Conservation (phyloP, 2,329 filamentous ascomycete genomes). For the Camillea tinctor region DNA sequence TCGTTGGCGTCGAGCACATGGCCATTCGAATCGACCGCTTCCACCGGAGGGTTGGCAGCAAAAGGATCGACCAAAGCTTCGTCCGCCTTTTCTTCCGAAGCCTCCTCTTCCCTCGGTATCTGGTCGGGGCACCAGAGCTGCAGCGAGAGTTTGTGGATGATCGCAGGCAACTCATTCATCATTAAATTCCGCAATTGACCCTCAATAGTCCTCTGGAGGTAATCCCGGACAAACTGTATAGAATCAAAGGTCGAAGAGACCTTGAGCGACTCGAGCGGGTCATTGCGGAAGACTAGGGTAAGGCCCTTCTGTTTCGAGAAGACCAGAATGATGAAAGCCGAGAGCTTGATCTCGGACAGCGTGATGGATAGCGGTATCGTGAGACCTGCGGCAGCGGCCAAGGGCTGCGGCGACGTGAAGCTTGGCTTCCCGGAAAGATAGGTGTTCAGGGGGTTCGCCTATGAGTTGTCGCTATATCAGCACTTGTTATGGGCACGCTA, state of each 20-base stretch:
- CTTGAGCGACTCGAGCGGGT: slow-evolving; percentile 95
- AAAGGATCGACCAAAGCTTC: slow-evolving; percentile 75
- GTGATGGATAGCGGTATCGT: slow-evolving; percentile 99
- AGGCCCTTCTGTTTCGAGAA: slow-evolving; percentile 97
- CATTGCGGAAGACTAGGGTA: slow-evolving; percentile 95
- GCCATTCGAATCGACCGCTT: slow-evolving; percentile 78
- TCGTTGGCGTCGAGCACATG: slow-evolving; percentile 73
- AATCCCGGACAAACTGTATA: slow-evolving; percentile 96
- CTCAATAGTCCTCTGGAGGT: slow-evolving; percentile 94
- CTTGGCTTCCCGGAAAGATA: slow-evolving; percentile 87
- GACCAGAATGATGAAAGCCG: slow-evolving; percentile 94
- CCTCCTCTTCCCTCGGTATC: slow-evolving; percentile 62
- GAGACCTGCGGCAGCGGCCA: slow-evolving; percentile 86
- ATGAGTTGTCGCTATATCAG: slow-evolving; percentile 48
- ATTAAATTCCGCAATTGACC: slow-evolving; percentile 87
- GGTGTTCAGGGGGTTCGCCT: slow-evolving; percentile 95
- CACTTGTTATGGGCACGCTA: slow-evolving; percentile 36
- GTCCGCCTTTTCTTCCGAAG: slow-evolving; percentile 48
- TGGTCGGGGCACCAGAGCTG: slow-evolving; percentile 90
- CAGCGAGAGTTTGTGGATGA: slow-evolving; percentile 89
- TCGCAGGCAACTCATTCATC: slow-evolving; percentile 96
- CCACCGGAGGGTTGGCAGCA: slow-evolving; percentile 73
- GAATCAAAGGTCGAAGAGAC: slow-evolving; percentile 99
- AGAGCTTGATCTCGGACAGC: slow-evolving; percentile 90
- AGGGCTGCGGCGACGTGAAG: slow-evolving; percentile 88